phyloP scores from a whole-genome alignment of 192 early-diverging fungal species.

The Entrophospora sp. region DNA sequence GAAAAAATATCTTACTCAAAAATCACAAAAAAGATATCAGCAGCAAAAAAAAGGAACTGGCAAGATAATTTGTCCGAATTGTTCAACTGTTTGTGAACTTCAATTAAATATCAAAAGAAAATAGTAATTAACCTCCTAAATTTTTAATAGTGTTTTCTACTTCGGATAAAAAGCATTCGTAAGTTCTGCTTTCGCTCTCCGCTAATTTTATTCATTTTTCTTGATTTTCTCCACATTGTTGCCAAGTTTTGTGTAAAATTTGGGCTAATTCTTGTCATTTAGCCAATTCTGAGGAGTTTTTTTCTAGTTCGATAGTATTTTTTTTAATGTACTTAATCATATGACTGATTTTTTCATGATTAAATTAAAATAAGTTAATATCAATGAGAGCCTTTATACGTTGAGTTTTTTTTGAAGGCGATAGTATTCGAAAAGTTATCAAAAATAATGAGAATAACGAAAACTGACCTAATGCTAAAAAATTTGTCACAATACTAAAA shows the following conservation, averaged over 20 bases:
- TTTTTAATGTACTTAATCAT: too few relatives aligned
- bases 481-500: background rate
- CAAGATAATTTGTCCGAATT: background rate
- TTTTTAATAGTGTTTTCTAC: too few relatives aligned
- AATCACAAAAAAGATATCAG: background rate
- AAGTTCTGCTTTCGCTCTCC: too few relatives aligned
- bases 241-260: too few relatives aligned
- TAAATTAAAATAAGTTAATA: background rate
- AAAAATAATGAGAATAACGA: background rate
- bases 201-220: too few relatives aligned
- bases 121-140: too few relatives aligned
- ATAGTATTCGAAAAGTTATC: background rate
- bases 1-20: constrained; percentile 4
- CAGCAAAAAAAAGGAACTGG: background rate
- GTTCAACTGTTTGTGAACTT: background rate
- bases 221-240: too few relatives aligned
- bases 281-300: too few relatives aligned
- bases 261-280: too few relatives aligned
- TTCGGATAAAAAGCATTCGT: too few relatives aligned
- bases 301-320: too few relatives aligned
- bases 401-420: background rate
- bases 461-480: constrained; percentile 1
- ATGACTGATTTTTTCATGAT: too few relatives aligned
- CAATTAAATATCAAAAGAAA: background rate
- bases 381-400: background rate